Percentiles rank a stretch among this genome's conserved stretches.
Evolutionary conservation across 331 rosid genomes (phyloP).

Genomic region (Spiraea crenata): DNA sequence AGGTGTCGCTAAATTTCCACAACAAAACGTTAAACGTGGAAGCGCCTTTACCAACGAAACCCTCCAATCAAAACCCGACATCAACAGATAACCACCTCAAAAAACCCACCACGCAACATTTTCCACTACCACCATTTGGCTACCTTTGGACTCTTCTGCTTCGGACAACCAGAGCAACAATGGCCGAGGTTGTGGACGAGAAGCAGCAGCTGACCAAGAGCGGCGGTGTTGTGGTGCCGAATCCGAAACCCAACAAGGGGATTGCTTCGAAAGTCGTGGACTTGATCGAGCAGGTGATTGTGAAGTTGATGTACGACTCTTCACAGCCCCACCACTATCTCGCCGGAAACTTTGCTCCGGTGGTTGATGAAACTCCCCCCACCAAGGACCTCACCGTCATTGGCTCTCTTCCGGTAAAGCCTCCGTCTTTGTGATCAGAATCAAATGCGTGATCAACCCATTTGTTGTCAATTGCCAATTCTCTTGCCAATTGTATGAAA

Average conservation of each 20-base stretch:
- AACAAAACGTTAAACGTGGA: background rate
- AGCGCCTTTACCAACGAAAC: background rate
- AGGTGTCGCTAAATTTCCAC: background rate
- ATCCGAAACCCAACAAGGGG: constrained; percentile 73
- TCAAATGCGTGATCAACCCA: no score
- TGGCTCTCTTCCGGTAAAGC: constrained; percentile 77
- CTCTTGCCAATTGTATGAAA: background rate
- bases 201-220: constrained; percentile 18
- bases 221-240: constrained; percentile 43
- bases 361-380: constrained; percentile 70
- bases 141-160: background rate
- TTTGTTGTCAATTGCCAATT: background rate
- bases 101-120: background rate
- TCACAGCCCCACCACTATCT: constrained; percentile 75
- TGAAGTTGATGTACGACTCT: constrained; percentile 57
- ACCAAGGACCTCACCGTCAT: constrained; percentile 50
- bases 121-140: background rate
- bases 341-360: constrained; percentile 75
- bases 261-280: constrained; percentile 56
- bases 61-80: background rate
- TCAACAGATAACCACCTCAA: no score
- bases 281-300: constrained; percentile 65
- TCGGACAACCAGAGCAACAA: background rate
- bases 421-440: no score
- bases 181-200: constrained; percentile 27